Conservation (phyloP, 169 alveolate species). For the Plasmodium gonderi region DNA sequence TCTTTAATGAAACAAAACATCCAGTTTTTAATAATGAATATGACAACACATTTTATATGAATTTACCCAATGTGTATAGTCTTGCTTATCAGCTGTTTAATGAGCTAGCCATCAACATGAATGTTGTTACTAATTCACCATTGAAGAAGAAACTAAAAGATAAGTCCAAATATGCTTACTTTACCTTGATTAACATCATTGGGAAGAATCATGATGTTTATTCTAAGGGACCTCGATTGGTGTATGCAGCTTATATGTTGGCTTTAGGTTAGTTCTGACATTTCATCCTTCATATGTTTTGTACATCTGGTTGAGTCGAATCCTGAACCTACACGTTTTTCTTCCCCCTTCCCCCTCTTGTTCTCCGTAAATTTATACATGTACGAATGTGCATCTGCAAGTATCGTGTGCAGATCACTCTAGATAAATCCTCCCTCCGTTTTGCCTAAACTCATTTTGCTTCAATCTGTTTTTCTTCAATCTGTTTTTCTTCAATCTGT, state of each 20-base stretch:
- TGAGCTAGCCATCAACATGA: slow-evolving; percentile 60
- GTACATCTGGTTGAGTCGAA: too few relatives aligned
- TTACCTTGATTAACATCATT: slow-evolving; percentile 23
- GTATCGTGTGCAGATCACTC: too few relatives aligned
- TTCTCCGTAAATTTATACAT: too few relatives aligned
- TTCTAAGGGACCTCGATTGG: slow-evolving; percentile 24
- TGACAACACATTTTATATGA: not conserved
- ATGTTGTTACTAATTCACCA: slow-evolving; percentile 43
- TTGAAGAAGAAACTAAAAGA: slow-evolving; percentile 30
- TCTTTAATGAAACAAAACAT: not conserved
- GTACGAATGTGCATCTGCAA: too few relatives aligned
- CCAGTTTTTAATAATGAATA: slow-evolving; percentile 18
- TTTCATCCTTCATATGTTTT: too few relatives aligned
- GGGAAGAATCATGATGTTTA: slow-evolving; percentile 48
- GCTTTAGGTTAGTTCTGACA: not conserved
- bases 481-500: not conserved
- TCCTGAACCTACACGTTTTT: too few relatives aligned
- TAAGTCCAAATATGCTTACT: slow-evolving; percentile 54
- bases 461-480: too few relatives aligned
- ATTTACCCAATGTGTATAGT: slow-evolving; percentile 58
- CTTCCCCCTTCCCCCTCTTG: too few relatives aligned
- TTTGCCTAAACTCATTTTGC: too few relatives aligned
- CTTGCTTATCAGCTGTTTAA: slow-evolving; percentile 59
- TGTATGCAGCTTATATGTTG: slow-evolving; percentile 47
- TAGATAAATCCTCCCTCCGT: too few relatives aligned